A percentile compares a stretch with the other conserved stretches of the same genome.
Conservation (phyloP, 2,329 filamentous ascomycete species). For the Emericellopsis cladophorae region DNA sequence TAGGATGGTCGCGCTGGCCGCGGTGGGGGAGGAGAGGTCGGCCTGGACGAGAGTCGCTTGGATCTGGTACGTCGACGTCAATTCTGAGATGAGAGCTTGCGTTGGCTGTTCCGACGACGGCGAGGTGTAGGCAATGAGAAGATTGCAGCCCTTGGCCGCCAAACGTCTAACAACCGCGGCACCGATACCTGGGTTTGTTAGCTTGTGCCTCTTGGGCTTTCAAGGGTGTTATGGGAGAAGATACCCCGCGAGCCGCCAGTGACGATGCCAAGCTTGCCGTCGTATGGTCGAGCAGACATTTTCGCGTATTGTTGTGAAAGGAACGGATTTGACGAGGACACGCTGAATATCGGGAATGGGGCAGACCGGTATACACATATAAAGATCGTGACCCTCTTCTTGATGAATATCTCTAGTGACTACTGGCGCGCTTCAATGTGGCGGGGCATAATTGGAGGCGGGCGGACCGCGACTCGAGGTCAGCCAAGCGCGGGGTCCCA, state of each 20-base stretch:
- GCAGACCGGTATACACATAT: too few relatives aligned
- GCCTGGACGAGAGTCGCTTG: constrained; percentile 14
- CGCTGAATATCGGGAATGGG: too few relatives aligned
- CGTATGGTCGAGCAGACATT: constrained; percentile 24
- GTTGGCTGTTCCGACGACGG: constrained; percentile 36
- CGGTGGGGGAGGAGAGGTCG: constrained; percentile 13
- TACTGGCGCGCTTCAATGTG: too few relatives aligned
- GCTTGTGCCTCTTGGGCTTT: neutral
- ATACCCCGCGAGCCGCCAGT: constrained; percentile 70
- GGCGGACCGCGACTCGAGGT: too few relatives aligned
- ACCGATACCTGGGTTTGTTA: constrained; percentile 36
- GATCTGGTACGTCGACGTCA: constrained; percentile 23
- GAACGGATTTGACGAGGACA: too few relatives aligned
- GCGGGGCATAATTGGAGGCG: too few relatives aligned
- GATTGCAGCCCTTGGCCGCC: constrained; percentile 45
- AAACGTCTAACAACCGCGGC: constrained; percentile 44
- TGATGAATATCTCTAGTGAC: too few relatives aligned
- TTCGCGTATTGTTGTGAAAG: too few relatives aligned
- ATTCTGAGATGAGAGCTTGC: constrained; percentile 28
- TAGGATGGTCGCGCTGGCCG: constrained; percentile 14
- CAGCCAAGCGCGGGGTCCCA: too few relatives aligned
- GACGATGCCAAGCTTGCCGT: constrained; percentile 67
- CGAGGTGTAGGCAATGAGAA: constrained; percentile 49
- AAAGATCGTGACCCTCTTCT: too few relatives aligned
- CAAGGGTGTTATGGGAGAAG: constrained; percentile 1